Percentiles rank a stretch among this genome's conserved stretches.
Evolutionary conservation across 2,329 filamentous ascomycete species (phyloP).

Genomic region (Biscogniauxia sp.): DNA sequence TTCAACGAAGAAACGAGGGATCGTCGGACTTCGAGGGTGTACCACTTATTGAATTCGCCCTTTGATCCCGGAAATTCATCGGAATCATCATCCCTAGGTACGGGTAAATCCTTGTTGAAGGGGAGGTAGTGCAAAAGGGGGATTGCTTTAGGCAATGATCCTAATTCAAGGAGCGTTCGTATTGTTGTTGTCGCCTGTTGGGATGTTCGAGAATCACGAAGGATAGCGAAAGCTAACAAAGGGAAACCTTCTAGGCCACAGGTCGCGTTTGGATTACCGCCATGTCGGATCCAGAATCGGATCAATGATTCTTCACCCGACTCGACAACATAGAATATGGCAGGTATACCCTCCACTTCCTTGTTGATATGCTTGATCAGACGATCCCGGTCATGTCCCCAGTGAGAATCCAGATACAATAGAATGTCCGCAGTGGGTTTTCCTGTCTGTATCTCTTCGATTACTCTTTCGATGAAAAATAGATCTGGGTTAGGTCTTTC

Average conservation of each 20-base stretch:
- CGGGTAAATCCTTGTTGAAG: too few species aligned
- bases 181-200: constrained; percentile 5
- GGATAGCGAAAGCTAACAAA: constrained; percentile 20
- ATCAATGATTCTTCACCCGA: constrained; percentile 17
- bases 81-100: too few species aligned
- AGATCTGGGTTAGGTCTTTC: too few species aligned
- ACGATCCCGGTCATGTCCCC: constrained; percentile 1
- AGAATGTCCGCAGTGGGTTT: constrained; percentile 9
- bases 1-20: too few species aligned
- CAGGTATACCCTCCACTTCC: constrained; percentile 16
- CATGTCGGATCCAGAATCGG: constrained; percentile 19
- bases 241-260: constrained; percentile 13
- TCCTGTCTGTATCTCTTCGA: constrained; percentile 16
- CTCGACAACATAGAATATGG: constrained; percentile 23
- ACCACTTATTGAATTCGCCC: too few species aligned
- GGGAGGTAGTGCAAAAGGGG: too few species aligned
- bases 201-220: constrained; percentile 8
- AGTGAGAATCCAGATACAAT: constrained; percentile 10
- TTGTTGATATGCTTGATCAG: constrained; percentile 17
- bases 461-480: constrained; percentile 6
- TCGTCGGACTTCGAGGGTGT: too few species aligned
- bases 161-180: too few species aligned
- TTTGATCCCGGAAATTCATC: too few species aligned
- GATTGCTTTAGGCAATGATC: too few species aligned
- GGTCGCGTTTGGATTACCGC: constrained; percentile 19